Evolutionary conservation across 1,284 basidiomycete genomes (phyloP), one percentile per base, ranked within the genome.

Genomic region (Apiotrichum siamense): DNA sequence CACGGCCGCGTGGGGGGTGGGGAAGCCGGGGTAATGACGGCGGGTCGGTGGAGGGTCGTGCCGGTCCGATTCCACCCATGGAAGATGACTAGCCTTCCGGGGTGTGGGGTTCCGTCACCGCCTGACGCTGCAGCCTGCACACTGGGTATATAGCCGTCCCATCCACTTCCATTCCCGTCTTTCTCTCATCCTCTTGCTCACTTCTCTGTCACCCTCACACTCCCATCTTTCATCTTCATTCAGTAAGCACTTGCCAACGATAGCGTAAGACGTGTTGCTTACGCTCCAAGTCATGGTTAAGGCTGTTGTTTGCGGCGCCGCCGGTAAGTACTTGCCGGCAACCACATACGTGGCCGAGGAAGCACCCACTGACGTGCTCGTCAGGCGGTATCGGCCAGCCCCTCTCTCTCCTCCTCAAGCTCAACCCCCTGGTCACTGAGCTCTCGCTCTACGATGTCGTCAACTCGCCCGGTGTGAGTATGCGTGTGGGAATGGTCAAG

Each of bases 241-340:
- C 49, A 54, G 52, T 53, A 43, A 44, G 39, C 35, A 44, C 42
- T n/a, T n/a, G 17, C 41, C 20, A 23, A 18, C 43, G 17, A 4
- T 24, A 20, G 21, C 24, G 38, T 7, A 31, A 35, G 17, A 18
- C 17, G 32, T 37, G 23, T 21, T 35, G 51, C 47, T 47, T 27
- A 48, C 50, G 32, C 41, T 49, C 29, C 20, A 46, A 54, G 74
- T 62, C 62, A 88, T 91, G 88, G 85, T 88, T 70, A 93, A 94
- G 78, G 89, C 84, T 78, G 88, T 88, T 67, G 90, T 93, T 63
- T 87, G 91, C 66, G 89, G 89, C 75, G 89, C 89, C 77, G 84
- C 88, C 76, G 89, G 88, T 88, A 62, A 53, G 74, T 70, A 3
- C n/a, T n/a, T 15, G 7, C 23, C 23, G 15, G 10, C 23, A 39